phyloP scores from a whole-genome alignment of 2,329 filamentous ascomycete species.

The Talaromyces sp. region DNA sequence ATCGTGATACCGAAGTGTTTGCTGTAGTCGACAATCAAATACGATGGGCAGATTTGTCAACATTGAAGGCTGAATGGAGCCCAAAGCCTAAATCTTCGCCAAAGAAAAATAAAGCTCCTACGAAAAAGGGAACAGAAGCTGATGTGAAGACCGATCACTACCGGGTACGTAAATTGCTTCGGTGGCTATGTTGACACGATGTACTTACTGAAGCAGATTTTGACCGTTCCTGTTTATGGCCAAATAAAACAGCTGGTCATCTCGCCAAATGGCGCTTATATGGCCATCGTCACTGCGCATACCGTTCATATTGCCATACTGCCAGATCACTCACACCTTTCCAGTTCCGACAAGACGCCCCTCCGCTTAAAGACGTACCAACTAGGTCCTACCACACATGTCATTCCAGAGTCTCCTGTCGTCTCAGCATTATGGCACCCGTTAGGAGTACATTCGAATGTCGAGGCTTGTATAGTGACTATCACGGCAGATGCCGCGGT shows the following conservation, averaged over 20 bases:
- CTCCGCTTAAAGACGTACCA: conserved; percentile 84
- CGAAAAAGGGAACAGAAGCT: conserved; percentile 25
- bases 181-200: neutral
- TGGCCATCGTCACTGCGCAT: conserved; percentile 82
- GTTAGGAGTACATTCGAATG: conserved; percentile 62
- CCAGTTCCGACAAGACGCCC: conserved; percentile 62
- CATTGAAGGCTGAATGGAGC: conserved; percentile 65
- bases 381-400: conserved; percentile 87
- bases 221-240: conserved; percentile 74
- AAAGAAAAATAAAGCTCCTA: conserved; percentile 21
- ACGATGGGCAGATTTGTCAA: conserved; percentile 80
- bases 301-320: conserved; percentile 86
- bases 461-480: conserved; percentile 78
- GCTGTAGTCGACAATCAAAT: conserved; percentile 85
- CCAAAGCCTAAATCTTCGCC: conserved; percentile 35
- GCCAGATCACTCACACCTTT: conserved; percentile 74
- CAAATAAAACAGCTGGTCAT: conserved; percentile 81
- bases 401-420: conserved; percentile 77
- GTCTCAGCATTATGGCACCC: conserved; percentile 89
- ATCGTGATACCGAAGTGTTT: conserved; percentile 82
- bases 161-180: conserved; percentile 25
- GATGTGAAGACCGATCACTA: conserved; percentile 35
- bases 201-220: conserved; percentile 50
- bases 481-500: conserved; percentile 85
- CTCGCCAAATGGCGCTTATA: conserved; percentile 75